Evolutionary conservation across 139 green algal species (phyloP).

Genomic region (Chlamydomonas sp.): DNA sequence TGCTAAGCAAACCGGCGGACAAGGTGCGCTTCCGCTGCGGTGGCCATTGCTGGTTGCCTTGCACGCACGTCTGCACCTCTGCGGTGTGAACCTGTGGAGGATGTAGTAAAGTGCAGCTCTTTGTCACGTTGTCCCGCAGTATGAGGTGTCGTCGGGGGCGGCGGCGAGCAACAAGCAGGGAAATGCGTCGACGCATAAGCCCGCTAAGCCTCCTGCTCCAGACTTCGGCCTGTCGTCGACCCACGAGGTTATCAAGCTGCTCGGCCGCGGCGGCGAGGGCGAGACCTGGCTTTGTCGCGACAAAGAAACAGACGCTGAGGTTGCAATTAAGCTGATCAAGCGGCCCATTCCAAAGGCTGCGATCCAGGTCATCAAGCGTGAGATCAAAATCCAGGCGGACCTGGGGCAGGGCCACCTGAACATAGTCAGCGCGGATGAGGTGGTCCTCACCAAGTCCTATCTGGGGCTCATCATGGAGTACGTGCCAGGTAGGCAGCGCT

Average conservation of each 20-base stretch:
- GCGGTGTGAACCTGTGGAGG: no score
- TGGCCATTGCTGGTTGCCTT: no score
- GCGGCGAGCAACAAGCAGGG: neutral
- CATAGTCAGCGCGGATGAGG: conserved; percentile 70
- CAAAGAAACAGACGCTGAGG: conserved; percentile 46
- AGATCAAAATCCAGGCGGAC: conserved; percentile 75
- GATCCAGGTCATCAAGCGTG: conserved; percentile 69
- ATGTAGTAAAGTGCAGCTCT: no score
- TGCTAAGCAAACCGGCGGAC: no score
- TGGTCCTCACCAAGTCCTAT: conserved; percentile 64
- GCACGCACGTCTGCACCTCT: no score
- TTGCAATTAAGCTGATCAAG: conserved; percentile 74
- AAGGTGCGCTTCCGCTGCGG: no score
- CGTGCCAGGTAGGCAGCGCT: conserved; percentile 49
- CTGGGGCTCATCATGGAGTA: conserved; percentile 77
- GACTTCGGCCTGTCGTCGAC: conserved; percentile 60
- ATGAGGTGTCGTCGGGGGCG: conserved; percentile 11
- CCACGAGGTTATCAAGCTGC: conserved; percentile 61
- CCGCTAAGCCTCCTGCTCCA: conserved; percentile 22
- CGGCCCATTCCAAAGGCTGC: conserved; percentile 67
- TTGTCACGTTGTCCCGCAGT: neutral
- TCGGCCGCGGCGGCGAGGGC: conserved; percentile 65
- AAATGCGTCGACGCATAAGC: neutral
- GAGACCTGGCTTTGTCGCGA: conserved; percentile 67
- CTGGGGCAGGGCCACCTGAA: conserved; percentile 73